These are phyloP conservation scores for Stromatinia cepivora DNA, from an alignment of 2,329 filamentous ascomycete species.

Conservation along the genomic window DNA sequence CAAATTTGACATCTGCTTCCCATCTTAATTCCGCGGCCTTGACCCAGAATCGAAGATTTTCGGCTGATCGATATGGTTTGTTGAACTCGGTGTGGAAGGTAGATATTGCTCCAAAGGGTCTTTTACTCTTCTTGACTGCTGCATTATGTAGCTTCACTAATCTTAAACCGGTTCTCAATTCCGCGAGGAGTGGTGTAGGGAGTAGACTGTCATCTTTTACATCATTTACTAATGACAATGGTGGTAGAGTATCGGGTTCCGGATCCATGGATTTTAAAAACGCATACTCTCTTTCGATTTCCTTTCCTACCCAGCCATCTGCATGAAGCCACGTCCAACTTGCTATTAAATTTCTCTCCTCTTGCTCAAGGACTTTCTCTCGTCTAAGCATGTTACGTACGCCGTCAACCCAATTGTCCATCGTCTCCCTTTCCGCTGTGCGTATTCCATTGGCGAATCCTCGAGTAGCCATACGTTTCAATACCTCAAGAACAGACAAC, in stretches of 20 bases:
- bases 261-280: constrained; percentile 78
- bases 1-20: constrained; percentile 80
- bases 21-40: constrained; percentile 94
- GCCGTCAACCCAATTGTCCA: constrained; percentile 75
- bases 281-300: constrained; percentile 75
- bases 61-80: constrained; percentile 90
- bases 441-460: constrained; percentile 83
- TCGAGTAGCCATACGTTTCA: constrained; percentile 87
- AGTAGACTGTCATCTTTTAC: constrained; percentile 45
- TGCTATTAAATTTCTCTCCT: constrained; percentile 64
- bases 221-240: constrained; percentile 61
- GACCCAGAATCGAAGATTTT: constrained; percentile 93
- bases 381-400: constrained; percentile 74
- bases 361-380: constrained; percentile 75
- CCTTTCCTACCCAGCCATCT: constrained; percentile 69
- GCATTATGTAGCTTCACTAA: constrained; percentile 89
- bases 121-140: constrained; percentile 77
- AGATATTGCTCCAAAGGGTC: constrained; percentile 87
- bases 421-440: constrained; percentile 72
- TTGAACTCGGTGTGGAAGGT: constrained; percentile 87
- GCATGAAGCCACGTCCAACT: constrained; percentile 78
- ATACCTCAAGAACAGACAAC: constrained; percentile 80
- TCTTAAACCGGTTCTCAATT: constrained; percentile 75
- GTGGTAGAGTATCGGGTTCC: constrained; percentile 60
- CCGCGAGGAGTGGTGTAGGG: constrained; percentile 71